Evolutionary conservation across 2,329 filamentous ascomycete species (phyloP).

Genomic region (Aspergillus cejpii): DNA sequence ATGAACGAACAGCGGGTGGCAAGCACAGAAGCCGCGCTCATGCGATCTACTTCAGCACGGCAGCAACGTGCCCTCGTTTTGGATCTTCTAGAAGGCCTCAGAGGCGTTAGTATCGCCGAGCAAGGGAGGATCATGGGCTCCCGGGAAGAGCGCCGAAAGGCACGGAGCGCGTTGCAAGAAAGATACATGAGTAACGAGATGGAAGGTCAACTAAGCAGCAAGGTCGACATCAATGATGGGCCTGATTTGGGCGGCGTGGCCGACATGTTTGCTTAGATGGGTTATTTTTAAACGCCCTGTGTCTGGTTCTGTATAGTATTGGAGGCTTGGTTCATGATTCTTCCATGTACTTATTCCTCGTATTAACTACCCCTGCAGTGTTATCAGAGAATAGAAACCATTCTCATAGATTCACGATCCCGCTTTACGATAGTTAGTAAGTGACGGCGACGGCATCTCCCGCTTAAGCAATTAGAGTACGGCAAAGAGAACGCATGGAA

Average conservation of each 20-base stretch:
- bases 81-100: conserved; percentile 75
- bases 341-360: conserved; percentile 1
- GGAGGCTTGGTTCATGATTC: conserved; percentile 2
- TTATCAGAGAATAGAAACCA: conserved; percentile 3
- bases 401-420: not conserved
- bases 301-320: conserved; percentile 16
- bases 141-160: conserved; percentile 38
- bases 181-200: conserved; percentile 42
- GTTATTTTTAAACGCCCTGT: not conserved
- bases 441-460: not conserved
- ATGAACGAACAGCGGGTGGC: conserved; percentile 64
- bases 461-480: not conserved
- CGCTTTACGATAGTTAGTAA: not conserved
- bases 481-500: conserved; percentile 1
- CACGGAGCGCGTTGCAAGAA: conserved; percentile 38
- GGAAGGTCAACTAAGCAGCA: conserved; percentile 36
- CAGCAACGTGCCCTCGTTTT: conserved; percentile 75
- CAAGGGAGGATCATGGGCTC: conserved; percentile 67
- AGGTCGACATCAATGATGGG: conserved; percentile 42
- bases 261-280: conserved; percentile 47
- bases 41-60: conserved; percentile 53
- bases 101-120: conserved; percentile 88
- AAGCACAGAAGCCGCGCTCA: conserved; percentile 54
- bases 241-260: conserved; percentile 49
- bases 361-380: conserved; percentile 1